Conservation (phyloP, 345 rosid species). For the Punica granatum region DNA sequence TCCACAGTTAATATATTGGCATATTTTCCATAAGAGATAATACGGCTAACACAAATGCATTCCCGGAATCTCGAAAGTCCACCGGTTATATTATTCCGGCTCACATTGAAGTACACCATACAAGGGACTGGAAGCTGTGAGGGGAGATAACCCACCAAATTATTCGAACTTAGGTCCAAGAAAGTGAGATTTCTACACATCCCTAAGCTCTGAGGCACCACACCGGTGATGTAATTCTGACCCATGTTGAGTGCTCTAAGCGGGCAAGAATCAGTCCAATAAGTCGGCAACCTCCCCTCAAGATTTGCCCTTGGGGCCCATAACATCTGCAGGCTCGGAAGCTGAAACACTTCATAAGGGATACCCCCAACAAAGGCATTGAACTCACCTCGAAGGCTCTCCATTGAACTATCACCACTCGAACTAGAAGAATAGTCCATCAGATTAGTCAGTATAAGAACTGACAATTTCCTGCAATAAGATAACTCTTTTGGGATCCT, state of each 20-base stretch:
- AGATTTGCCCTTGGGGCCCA: constrained; percentile 77
- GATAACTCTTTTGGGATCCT: constrained; percentile 43
- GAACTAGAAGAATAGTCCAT: constrained; percentile 16
- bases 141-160: constrained; percentile 40
- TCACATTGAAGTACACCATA: constrained; percentile 47
- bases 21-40: constrained; percentile 5
- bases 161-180: constrained; percentile 58
- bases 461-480: constrained; percentile 36
- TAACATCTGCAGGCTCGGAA: constrained; percentile 38
- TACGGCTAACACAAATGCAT: constrained; percentile 21
- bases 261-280: constrained; percentile 38
- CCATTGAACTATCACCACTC: constrained; percentile 9
- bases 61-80: constrained; percentile 29
- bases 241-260: constrained; percentile 46
- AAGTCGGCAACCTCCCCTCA: constrained; percentile 39
- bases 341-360: constrained; percentile 31
- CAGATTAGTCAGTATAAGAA: constrained; percentile 43
- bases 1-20: constrained; percentile 19
- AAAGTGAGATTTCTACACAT: constrained; percentile 44
- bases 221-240: constrained; percentile 36
- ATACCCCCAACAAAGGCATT: constrained; percentile 45
- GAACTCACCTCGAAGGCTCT: constrained; percentile 38
- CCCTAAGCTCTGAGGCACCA: constrained; percentile 29
- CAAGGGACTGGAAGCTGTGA: constrained; percentile 41
- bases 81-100: constrained; percentile 45